Base-by-base conservation (phyloP, 176 grass and related monocot genomes). In the Secale cereale region DNA sequence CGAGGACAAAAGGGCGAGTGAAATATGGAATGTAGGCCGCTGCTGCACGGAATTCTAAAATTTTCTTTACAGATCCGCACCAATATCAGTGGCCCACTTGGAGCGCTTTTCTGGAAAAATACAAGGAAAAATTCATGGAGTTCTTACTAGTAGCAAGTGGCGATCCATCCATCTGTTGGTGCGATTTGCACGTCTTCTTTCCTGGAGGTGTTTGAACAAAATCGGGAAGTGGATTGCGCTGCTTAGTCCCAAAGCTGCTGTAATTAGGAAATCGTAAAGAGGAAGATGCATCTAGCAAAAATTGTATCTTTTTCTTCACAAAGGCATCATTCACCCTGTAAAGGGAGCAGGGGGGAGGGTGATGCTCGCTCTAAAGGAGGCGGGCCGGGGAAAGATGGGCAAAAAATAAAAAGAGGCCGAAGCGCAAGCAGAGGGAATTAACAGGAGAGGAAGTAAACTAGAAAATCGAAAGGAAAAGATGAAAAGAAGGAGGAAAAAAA, bases 281-380 rank as follows among this genome's bases (percentile, higher is more conserved):
- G 83, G 72, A 82, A 90, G 39, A 26, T 36, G 78, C 70, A 60
- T 62, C 16, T 50, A 77, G 88, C 82, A 89, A 90, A 91, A 86
- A 81, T 70, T 84, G 85, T 91, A 87, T 91, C 52, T 91, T 91
- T 80, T 80, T 85, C 81, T 87, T 85, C 85, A 77, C 81, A 85
- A 72, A 89, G 73, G 87, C 74, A 87, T 73, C 65, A 81, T 92
- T 88, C 87, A 86, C 79, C 90, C 87, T 88, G 87, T 92, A 92
- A 92, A 90, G 87, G 85, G 72, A 65, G 90, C 81, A 80, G 83
- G 27, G 79, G 72, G 79, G 87, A 79, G 82, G 71, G 74, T 65
- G 90, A 85, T 63, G 43, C 43, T 46, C 46, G 81, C 81, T 92
- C 92, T 86, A 86, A 86, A 88, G 83, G 83, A 80, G 80, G 45